A percentile compares a stretch with the other conserved stretches of the same genome.
phyloP scores from a whole-genome alignment of 192 early-diverging fungal species.

The Coemansia sp. region DNA sequence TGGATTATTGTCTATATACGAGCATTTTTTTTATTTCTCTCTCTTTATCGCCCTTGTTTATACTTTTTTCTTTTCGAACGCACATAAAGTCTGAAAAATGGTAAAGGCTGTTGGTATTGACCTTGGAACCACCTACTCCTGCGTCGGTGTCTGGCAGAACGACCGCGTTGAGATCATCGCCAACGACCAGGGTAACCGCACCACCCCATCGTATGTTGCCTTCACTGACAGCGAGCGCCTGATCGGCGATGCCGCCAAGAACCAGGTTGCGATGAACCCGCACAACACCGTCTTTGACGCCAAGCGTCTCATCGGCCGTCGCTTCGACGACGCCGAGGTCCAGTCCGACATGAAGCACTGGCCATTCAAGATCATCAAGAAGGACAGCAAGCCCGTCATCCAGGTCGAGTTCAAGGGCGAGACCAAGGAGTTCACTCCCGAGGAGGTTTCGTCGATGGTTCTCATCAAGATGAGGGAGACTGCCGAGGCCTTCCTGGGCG shows the following conservation, averaged over 20 bases:
- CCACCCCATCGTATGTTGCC: conserved; percentile 94
- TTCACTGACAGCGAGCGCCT: conserved; percentile 98
- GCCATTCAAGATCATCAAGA: conserved; percentile 93
- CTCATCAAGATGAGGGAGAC: conserved; percentile 98
- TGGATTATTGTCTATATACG: not conserved
- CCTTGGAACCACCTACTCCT: conserved; percentile 61
- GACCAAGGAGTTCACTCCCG: conserved; percentile 93
- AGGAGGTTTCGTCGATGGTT: conserved; percentile 98
- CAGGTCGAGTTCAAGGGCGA: conserved; percentile 96
- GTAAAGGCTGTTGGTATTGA: conserved; percentile 63
- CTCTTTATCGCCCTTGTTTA: not conserved
- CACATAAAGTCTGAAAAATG: conserved; percentile 37
- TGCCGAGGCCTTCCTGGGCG: conserved; percentile 88
- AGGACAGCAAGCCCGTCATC: conserved; percentile 86
- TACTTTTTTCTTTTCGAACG: not conserved
- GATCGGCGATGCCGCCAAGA: conserved; percentile 99
- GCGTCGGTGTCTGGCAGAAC: conserved; percentile 68
- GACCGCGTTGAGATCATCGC: conserved; percentile 93
- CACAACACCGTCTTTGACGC: conserved; percentile 98
- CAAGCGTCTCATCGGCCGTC: conserved; percentile 97
- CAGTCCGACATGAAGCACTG: conserved; percentile 99
- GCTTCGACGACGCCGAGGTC: conserved; percentile 87
- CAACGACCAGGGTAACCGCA: conserved; percentile 99
- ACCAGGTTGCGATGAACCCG: conserved; percentile 98
- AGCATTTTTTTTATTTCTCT: not conserved